A percentile compares a stretch with the other conserved stretches of the same genome.
These are phyloP conservation scores for Candida pseudoglaebosa DNA, from an alignment of 805 yeast species.

Conservation along the genomic window DNA sequence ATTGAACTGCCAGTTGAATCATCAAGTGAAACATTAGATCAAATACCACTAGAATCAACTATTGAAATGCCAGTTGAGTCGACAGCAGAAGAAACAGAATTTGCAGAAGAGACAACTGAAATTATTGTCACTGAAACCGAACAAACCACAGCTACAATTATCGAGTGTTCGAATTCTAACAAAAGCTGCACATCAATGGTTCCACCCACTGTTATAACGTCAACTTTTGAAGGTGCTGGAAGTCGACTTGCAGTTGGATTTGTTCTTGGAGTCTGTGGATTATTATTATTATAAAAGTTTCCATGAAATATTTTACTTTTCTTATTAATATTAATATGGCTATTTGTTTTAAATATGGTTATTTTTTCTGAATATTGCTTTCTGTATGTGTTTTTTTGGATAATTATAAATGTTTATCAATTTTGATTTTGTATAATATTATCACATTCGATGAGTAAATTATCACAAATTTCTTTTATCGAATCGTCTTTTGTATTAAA, in stretches of 20 bases:
- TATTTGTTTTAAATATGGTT: neutral
- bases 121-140: slow-evolving; percentile 12
- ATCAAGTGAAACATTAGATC: neutral
- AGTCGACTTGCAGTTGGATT: slow-evolving; percentile 13
- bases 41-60: neutral
- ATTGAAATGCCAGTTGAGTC: neutral
- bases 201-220: slow-evolving; percentile 14
- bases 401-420: neutral
- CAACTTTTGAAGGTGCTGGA: slow-evolving; percentile 9
- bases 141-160: slow-evolving; percentile 25
- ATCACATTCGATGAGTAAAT: slow-evolving; percentile 16
- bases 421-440: slow-evolving; percentile 17
- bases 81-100: neutral
- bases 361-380: slow-evolving; percentile 6
- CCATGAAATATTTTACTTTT: neutral
- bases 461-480: slow-evolving; percentile 19
- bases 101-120: neutral
- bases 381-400: slow-evolving; percentile 19
- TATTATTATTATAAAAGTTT: slow-evolving; percentile 10
- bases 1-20: neutral
- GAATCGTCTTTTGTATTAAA: slow-evolving; percentile 18
- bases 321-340: neutral
- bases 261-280: slow-evolving; percentile 9
- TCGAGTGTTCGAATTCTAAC: slow-evolving; percentile 16
- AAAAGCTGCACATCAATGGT: slow-evolving; percentile 2